Evolutionary conservation across 371 early-diverging fungal species (phyloP).

Genomic region (Chytridium lagenaria): DNA sequence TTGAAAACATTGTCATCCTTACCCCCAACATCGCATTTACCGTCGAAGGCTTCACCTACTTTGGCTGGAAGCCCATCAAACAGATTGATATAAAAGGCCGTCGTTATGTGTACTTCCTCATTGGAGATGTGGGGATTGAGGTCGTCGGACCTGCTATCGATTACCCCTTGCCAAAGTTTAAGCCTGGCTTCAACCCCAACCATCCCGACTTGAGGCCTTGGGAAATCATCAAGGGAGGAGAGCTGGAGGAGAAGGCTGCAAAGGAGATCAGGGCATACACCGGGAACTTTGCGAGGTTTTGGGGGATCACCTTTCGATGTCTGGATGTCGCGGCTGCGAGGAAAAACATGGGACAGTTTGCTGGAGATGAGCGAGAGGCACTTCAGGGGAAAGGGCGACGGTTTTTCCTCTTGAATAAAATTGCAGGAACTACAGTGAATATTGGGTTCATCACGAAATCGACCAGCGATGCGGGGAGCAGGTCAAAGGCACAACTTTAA

Average conservation of each 20-base stretch:
- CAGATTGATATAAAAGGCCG: background rate
- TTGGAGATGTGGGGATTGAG: background rate
- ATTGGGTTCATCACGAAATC: too few relatives aligned
- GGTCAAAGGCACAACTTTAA: too few relatives aligned
- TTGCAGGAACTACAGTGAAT: too few relatives aligned
- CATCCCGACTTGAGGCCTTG: background rate
- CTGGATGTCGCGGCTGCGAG: too few relatives aligned
- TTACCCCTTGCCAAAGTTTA: background rate
- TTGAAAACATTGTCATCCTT: slow-evolving; percentile 4
- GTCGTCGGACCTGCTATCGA: slow-evolving; percentile 1
- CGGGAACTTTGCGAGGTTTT: background rate
- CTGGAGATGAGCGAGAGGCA: too few relatives aligned
- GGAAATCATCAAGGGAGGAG: background rate
- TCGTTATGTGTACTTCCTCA: background rate
- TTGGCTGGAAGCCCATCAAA: background rate
- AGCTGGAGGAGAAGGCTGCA: background rate
- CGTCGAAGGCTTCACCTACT: slow-evolving; percentile 3
- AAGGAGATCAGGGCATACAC: background rate
- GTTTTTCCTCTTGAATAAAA: too few relatives aligned
- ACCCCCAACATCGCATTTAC: background rate
- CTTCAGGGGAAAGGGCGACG: too few relatives aligned
- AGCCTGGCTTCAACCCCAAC: slow-evolving; percentile 4
- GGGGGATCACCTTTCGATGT: slow-evolving; percentile 11
- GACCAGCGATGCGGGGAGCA: too few relatives aligned
- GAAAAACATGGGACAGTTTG: too few relatives aligned